Conservation (phyloP, 2,329 filamentous ascomycete species). For the Thielaviopsis musarum region DNA sequence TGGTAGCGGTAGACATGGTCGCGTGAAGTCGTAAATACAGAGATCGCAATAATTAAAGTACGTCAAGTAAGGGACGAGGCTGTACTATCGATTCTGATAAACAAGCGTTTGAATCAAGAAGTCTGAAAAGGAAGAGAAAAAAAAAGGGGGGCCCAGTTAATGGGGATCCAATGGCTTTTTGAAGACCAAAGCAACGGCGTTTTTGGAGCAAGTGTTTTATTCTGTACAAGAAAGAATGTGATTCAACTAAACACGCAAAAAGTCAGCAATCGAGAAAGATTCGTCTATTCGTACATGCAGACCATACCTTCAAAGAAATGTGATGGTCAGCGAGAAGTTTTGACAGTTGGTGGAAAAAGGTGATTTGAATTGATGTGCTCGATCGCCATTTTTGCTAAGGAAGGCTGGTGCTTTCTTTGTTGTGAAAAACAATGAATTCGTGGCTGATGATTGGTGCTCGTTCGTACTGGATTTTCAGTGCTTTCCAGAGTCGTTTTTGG, state of each 20-base stretch:
- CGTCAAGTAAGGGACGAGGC: background rate
- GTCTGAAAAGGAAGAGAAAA: background rate
- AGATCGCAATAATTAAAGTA: background rate
- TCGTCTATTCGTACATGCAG: background rate
- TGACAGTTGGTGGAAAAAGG: background rate
- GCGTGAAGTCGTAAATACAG: background rate
- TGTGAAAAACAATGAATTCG: background rate
- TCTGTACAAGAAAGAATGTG: background rate
- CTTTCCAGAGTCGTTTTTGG: background rate
- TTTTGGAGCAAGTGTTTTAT: background rate
- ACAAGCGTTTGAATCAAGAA: background rate
- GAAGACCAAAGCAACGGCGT: background rate
- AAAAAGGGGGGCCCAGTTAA: background rate
- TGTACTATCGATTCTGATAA: background rate
- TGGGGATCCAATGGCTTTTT: background rate
- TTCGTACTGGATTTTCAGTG: background rate
- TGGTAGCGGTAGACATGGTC: constrained; percentile 13
- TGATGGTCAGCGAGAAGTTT: background rate
- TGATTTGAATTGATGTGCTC: background rate
- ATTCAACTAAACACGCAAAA: background rate
- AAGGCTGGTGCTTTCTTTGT: background rate
- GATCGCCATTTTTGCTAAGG: background rate
- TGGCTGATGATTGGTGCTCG: background rate
- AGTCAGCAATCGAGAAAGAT: background rate
- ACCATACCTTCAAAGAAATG: background rate